Evolutionary conservation across 805 yeast species (phyloP), one percentile per base, ranked within the genome.

Genomic region (Debaryomyces tyrocola): DNA sequence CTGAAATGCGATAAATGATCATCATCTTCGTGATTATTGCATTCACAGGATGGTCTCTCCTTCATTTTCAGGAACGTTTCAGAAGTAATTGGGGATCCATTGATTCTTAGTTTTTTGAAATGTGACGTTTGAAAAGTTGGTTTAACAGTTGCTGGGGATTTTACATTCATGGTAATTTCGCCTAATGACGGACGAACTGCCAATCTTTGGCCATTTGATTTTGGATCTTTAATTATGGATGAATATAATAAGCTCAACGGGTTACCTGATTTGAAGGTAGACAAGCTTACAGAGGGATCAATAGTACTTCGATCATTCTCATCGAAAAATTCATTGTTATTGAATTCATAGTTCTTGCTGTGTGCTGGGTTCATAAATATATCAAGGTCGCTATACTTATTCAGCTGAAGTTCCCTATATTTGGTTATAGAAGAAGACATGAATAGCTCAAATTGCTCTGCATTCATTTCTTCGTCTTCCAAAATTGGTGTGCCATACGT

Each of bases 81-180:
- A 9, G 61, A 47, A 0, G 68, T 63, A 31, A 66, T 62, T 15
- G 73, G 71, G 4, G 63, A 56, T 0, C 74, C 74, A 45, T 63
- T 68, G 41, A 73, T 73, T 20, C 78, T 61, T 20, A 73, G 60
- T 46, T 73, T 73, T 47, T 73, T 73, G 54, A 65, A 73, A 50
- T 67, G 75, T 10, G 74, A 65, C 6, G 63, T 57, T 47, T 64
- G 69, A 20, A 64, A 54, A 1, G 70, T 60, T 56, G 57, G 70
- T 41, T 59, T 58, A 11, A 67, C 73, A 10, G 74, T 73, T 20
- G 78, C 67, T 1, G 64, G 49, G 9, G 75, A 69, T 47, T 72
- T 72, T 10, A 57, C 51, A 14, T 54, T 50, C 27, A 58, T 20
- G 6, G 41, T 37, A 20, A 31, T 31, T 40, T 64, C 57, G 33